Evolutionary conservation across 805 yeast species (phyloP), one percentile per base, ranked within the genome.

Genomic region (Maudiozyma turicensis): DNA sequence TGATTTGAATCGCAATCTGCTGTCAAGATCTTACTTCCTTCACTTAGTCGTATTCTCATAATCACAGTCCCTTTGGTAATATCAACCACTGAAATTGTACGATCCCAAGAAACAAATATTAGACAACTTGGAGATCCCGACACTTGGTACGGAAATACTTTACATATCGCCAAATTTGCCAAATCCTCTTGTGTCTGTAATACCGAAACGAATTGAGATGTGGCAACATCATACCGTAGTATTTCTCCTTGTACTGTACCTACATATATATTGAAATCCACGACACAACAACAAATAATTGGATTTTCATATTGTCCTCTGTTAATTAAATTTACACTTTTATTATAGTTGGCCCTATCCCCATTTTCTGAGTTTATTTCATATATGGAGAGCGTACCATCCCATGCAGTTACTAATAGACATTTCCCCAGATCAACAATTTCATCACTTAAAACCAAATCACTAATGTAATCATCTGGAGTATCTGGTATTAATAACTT

Each of bases 81-180:
- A 59, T 84, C 86, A 7, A 75, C 61, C 14, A 74, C 61, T 48
- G 69, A 74, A 8, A 84, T 47, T 0, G 69, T 51, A 3, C 76
- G 77, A 58, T 81, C 84, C 81, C 88, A 82, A 0, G 86, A 76
- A 0, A 84, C 84, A 2, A 81, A 70, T 1, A 80, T 63, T 2
- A 83, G 48, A 1, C 66, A 52, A 14, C 68, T 59, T 31, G 56
- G 40, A 3, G 37, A 39, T 14, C 43, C 40, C n/a, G 30, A 20
- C 1, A 11, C 4, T 13, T 3, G 9, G 20, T 47, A 44, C 5
- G 41, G 46, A 13, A 43, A 43, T 47, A 57, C 37, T 54, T 54
- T 45, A 64, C 58, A 56, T 62, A 81, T 58, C 8, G 82, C 78
- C 30, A 62, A 53, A 3, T 53, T 49, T 48, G 77, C 81, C 10